Conservation (phyloP, 139 green algal genomes). For the Raphidocelis subcapitata region DNA sequence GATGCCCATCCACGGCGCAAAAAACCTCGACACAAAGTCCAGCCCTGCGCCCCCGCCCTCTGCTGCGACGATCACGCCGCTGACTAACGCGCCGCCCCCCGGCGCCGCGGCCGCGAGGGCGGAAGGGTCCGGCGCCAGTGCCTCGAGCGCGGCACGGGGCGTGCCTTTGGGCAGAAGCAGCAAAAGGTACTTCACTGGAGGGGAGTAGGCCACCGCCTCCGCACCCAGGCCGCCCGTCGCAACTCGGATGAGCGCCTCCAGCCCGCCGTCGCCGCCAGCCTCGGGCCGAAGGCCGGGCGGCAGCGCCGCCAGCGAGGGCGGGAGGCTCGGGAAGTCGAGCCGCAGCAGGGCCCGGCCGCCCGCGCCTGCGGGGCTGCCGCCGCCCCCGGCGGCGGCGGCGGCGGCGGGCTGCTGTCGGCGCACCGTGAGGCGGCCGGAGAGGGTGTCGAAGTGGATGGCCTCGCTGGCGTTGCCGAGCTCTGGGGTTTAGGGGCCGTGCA, state of each 20-base stretch:
- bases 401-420: slow-evolving; percentile 3
- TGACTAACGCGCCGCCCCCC: slow-evolving; percentile 4
- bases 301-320: background rate
- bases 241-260: background rate
- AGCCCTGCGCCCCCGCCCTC: slow-evolving; percentile 1
- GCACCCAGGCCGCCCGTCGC: too few species aligned
- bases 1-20: slow-evolving; percentile 81
- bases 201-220: slow-evolving; percentile 15
- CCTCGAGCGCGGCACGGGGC: slow-evolving; percentile 30
- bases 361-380: background rate
- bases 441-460: slow-evolving; percentile 33
- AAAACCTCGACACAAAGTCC: slow-evolving; percentile 73
- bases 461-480: slow-evolving; percentile 10
- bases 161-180: slow-evolving; percentile 21
- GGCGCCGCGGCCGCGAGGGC: slow-evolving; percentile 24
- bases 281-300: background rate
- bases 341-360: background rate
- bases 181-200: slow-evolving; percentile 47
- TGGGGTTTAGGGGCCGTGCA: background rate
- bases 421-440: slow-evolving; percentile 28
- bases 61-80: slow-evolving; percentile 40
- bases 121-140: slow-evolving; percentile 31
- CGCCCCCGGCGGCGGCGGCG: background rate
- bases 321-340: too few species aligned
- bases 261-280: background rate